Evolutionary conservation across 371 early-diverging fungal species (phyloP), one percentile per base, ranked within the genome.

Genomic region (Batrachochytrium dendrobatidis): DNA sequence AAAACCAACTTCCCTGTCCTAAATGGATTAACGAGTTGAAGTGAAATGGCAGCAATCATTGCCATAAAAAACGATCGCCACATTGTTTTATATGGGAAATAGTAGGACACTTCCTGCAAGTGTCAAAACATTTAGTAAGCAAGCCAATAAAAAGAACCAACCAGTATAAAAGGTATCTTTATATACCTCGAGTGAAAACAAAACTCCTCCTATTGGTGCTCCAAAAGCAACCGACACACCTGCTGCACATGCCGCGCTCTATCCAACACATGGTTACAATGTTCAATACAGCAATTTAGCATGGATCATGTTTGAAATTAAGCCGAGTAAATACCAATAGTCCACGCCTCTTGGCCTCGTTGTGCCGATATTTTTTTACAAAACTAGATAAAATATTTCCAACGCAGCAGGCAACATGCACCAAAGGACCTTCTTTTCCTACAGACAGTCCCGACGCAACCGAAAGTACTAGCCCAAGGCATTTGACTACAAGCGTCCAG

Each of bases 211-310:
- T 48, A 94, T 89, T 0, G 98, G 98, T 0, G 95, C 88, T 6
- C 95, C 98, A 74, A 98, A 98, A 0, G 95, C 94, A 18, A 92
- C 92, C 18, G 92, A 88, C 7, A 95, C 89, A 46, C 97, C 98
- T 0, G 97, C 95, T 0, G 97, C 96, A 51, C 91, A 82, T 0
- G 94, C 84, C 2, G 95, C 95, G 7, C 66, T 67, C 63, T 63
- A 33, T 28, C 17, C 0, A 6, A n/a, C 2, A 55, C 34, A 55
- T 3, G 3, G 20, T n/a, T 7, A 34, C 24, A n/a, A n/a, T 20
- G 3, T 6, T 35, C 28, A 5, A 5, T 8, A 8, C 30, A 4
- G 10, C 32, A 7, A 46, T 39, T 4, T 28, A 24, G 7, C 7
- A 17, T 17, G 22, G 48, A 46, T 28, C 48, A 5, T 4, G 26